phyloP scores from a whole-genome alignment of 768 basidiomycete species.

The Lactarius psammicola region DNA sequence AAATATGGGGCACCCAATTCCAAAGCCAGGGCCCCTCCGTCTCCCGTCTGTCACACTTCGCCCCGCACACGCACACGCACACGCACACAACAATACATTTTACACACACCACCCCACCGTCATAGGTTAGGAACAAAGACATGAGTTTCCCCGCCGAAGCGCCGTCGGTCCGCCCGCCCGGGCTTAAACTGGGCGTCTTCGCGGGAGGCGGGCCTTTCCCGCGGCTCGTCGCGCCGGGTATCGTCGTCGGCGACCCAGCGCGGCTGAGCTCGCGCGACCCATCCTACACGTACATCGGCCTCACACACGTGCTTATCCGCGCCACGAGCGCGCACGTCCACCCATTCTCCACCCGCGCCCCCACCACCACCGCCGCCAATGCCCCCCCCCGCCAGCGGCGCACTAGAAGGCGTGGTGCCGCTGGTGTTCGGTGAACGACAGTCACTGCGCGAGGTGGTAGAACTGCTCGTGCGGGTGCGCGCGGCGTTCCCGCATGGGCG shows the following conservation, averaged over 20 bases:
- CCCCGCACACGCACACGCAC: background rate
- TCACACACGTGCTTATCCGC: slow-evolving; percentile 18
- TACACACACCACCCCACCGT: background rate
- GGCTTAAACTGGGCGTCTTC: slow-evolving; percentile 16
- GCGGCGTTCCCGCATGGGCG: background rate
- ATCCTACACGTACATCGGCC: background rate
- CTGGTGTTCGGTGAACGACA: slow-evolving; percentile 2
- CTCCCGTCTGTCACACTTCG: background rate
- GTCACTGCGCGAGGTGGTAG: slow-evolving; percentile 14
- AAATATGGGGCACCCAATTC: background rate
- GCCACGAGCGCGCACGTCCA: background rate
- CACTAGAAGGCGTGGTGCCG: background rate
- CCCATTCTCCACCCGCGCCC: background rate
- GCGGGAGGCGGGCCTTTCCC: slow-evolving; percentile 19
- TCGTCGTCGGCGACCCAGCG: slow-evolving; percentile 7
- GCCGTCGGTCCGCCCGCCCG: slow-evolving; percentile 4
- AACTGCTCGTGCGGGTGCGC: slow-evolving; percentile 10
- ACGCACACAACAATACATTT: background rate
- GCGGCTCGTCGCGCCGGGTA: slow-evolving; percentile 14
- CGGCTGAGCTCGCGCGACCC: background rate
- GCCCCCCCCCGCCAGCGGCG: no score
- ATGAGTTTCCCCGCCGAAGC: slow-evolving; percentile 17
- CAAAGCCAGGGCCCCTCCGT: background rate
- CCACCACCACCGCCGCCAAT: no score
- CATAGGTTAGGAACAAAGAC: background rate